Conservation (phyloP, 1,139 yeast genomes). For the Hyphopichia fennica region DNA sequence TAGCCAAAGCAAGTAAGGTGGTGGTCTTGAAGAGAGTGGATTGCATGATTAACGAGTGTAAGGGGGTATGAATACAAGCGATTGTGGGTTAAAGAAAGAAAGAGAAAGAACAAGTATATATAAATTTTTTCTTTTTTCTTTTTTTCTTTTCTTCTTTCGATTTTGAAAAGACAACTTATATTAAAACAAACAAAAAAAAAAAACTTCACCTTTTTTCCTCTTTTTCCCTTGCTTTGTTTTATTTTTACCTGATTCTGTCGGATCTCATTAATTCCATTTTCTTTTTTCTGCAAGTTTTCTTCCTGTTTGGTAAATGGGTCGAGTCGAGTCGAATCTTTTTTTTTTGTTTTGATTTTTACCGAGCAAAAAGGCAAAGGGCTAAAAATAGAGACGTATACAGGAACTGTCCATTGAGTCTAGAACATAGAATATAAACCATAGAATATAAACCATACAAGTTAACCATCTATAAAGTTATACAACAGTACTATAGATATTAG, state of each 20-base stretch:
- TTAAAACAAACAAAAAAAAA: too few species aligned
- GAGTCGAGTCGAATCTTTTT: background rate
- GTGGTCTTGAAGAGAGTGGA: slow-evolving; percentile 29
- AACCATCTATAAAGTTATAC: too few species aligned
- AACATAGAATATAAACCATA: too few species aligned
- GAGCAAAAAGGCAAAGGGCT: too few species aligned
- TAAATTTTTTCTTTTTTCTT: background rate
- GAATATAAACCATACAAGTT: too few species aligned
- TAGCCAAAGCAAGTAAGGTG: slow-evolving; percentile 51
- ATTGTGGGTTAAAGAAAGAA: background rate
- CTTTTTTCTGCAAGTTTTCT: background rate
- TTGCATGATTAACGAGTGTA: slow-evolving; percentile 4
- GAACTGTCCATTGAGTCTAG: too few species aligned
- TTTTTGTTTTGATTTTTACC: background rate
- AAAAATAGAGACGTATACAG: too few species aligned
- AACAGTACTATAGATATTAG: too few species aligned
- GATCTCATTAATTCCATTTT: background rate
- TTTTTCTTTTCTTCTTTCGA: background rate
- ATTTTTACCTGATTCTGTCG: background rate
- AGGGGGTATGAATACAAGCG: background rate
- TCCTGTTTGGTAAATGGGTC: too few species aligned
- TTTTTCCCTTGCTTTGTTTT: background rate
- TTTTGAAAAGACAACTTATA: background rate
- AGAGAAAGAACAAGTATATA: background rate
- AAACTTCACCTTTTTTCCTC: background rate